Percentiles rank a stretch among this genome's conserved stretches.
Evolutionary conservation across 352 stramenopile species (phyloP).

Genomic region (Phytopythium chamaehyphon): DNA sequence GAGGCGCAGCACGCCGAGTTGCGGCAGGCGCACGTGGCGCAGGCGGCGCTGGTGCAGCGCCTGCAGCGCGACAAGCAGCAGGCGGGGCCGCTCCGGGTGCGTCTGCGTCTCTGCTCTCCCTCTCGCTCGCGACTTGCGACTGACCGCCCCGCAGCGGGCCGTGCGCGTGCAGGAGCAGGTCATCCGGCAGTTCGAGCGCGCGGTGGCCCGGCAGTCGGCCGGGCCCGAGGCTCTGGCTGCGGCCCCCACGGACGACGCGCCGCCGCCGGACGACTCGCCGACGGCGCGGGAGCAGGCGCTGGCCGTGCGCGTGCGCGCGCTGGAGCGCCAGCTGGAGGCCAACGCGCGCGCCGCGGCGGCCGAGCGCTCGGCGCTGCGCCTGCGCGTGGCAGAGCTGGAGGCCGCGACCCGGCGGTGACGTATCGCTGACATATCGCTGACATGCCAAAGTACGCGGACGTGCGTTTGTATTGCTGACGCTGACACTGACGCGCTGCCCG

Average conservation of each 20-base stretch:
- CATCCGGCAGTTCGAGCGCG: slow-evolving; percentile 72
- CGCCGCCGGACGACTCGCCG: not conserved
- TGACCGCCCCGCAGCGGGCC: slow-evolving; percentile 31
- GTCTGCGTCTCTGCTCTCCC: not conserved
- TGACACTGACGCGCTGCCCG: too few species aligned
- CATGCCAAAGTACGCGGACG: too few species aligned
- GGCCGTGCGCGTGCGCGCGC: slow-evolving; percentile 49
- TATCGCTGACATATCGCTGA: too few species aligned
- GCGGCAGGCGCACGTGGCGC: slow-evolving; percentile 66
- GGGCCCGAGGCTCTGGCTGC: too few species aligned
- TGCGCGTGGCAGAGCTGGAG: slow-evolving; percentile 68
- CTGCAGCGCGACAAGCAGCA: slow-evolving; percentile 68
- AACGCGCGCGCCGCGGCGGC: slow-evolving; percentile 54
- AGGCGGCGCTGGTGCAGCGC: slow-evolving; percentile 59
- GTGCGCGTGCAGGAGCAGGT: slow-evolving; percentile 77
- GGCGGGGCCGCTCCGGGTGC: slow-evolving; percentile 40
- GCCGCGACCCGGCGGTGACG: slow-evolving; percentile 2
- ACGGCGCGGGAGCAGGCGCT: slow-evolving; percentile 22
- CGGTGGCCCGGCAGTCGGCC: slow-evolving; percentile 42
- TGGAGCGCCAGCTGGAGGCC: slow-evolving; percentile 64
- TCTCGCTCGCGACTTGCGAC: not conserved
- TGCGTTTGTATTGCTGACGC: too few species aligned
- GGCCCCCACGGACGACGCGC: not conserved
- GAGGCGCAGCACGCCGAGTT: slow-evolving; percentile 50
- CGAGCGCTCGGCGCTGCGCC: slow-evolving; percentile 56